Percentiles rank a stretch among this genome's conserved stretches.
Evolutionary conservation across 164 flowering plant species (phyloP).

Genomic region (Annona squamosa): DNA sequence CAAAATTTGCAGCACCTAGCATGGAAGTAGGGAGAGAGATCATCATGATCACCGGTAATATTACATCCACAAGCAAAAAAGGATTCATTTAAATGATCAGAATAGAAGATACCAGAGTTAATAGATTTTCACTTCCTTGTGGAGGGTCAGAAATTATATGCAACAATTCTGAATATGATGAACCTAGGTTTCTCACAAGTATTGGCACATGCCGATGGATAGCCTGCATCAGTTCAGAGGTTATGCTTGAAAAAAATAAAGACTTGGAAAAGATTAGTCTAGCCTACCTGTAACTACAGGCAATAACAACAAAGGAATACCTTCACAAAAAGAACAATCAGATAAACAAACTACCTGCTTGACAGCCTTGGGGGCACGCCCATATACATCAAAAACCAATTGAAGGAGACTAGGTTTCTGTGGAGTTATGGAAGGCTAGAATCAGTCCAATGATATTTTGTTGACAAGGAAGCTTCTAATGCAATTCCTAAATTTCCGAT

Average conservation of each 20-base stretch:
- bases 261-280: not conserved
- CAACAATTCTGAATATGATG: slow-evolving; percentile 69
- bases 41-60: slow-evolving; percentile 4
- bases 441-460: not conserved
- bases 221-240: slow-evolving; percentile 48
- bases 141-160: slow-evolving; percentile 89
- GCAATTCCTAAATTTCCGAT: not conserved
- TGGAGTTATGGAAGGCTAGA: slow-evolving; percentile 3
- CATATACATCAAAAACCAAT: slow-evolving; percentile 73
- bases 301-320: not conserved
- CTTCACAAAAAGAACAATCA: not conserved
- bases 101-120: slow-evolving; percentile 52
- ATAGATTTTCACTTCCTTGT: slow-evolving; percentile 85
- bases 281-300: not conserved
- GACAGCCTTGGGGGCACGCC: slow-evolving; percentile 62
- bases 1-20: slow-evolving; percentile 73
- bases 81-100: not conserved
- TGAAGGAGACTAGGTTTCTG: slow-evolving; percentile 89
- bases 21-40: slow-evolving; percentile 15
- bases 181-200: slow-evolving; percentile 69
- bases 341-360: slow-evolving; percentile 66
- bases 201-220: slow-evolving; percentile 84
- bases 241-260: not conserved
- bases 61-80: not conserved
- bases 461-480: not conserved